Evolutionary conservation across 2,329 filamentous ascomycete species (phyloP).

Genomic region (Claviceps sorghi): DNA sequence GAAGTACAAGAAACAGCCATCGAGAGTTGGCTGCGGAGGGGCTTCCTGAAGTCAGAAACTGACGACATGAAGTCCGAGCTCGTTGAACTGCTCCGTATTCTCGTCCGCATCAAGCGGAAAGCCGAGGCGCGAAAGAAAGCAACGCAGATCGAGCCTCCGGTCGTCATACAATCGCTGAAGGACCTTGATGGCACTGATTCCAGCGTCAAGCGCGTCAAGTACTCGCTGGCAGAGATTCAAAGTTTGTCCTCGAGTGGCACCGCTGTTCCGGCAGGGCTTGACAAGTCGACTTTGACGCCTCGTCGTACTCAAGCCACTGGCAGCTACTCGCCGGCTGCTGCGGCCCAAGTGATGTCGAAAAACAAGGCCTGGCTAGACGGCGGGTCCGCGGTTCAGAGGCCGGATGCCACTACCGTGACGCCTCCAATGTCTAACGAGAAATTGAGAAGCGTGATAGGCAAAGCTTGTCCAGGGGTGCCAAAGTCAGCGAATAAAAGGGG

Average conservation of each 20-base stretch:
- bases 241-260: background rate
- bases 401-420: background rate
- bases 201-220: background rate
- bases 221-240: slow-evolving; percentile 2
- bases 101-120: slow-evolving; percentile 12
- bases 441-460: background rate
- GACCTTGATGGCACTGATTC: background rate
- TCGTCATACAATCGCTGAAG: background rate
- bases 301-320: background rate
- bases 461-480: background rate
- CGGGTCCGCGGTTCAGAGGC: background rate
- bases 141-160: background rate
- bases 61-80: slow-evolving; percentile 12
- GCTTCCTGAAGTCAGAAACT: slow-evolving; percentile 11
- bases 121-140: slow-evolving; percentile 6
- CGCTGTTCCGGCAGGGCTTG: background rate
- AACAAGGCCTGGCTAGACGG: slow-evolving; percentile 1
- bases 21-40: slow-evolving; percentile 13
- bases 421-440: background rate
- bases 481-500: background rate
- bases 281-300: background rate
- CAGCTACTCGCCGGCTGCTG: background rate
- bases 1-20: slow-evolving; percentile 15
- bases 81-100: slow-evolving; percentile 10
- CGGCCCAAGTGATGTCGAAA: background rate